Conservation (phyloP, 1,139 yeast species). For the Suhomyces choctaworum region DNA sequence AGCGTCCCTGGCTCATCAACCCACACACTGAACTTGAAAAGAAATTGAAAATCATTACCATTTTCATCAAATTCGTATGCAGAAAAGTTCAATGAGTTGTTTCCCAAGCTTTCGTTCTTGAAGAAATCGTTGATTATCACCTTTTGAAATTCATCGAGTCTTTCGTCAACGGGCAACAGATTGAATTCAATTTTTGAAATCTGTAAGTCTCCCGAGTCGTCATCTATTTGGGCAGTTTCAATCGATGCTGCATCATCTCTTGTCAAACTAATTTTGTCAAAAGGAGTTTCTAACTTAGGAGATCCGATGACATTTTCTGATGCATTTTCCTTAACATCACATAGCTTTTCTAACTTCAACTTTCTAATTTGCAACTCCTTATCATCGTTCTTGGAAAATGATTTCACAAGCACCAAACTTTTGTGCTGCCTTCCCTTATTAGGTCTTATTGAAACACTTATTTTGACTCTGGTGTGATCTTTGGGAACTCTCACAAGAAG, state of each 20-base stretch:
- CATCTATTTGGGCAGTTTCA: slow-evolving; percentile 4
- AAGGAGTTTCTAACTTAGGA: neutral
- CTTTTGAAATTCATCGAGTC: slow-evolving; percentile 22
- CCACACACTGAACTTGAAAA: slow-evolving; percentile 36
- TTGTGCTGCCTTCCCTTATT: slow-evolving; percentile 11
- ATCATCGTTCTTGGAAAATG: slow-evolving; percentile 15
- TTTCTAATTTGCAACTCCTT: slow-evolving; percentile 13
- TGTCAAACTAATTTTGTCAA: neutral
- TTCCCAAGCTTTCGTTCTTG: slow-evolving; percentile 19
- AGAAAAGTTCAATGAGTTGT: slow-evolving; percentile 28
- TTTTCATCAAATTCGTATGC: slow-evolving; percentile 30
- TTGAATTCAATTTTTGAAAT: slow-evolving; percentile 31
- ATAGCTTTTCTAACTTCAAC: slow-evolving; percentile 1
- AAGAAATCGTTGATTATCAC: slow-evolving; percentile 36
- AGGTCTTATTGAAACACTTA: slow-evolving; percentile 28
- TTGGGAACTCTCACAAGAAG: slow-evolving; percentile 31
- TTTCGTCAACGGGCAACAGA: slow-evolving; percentile 29
- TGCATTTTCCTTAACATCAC: neutral
- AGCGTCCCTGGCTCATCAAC: slow-evolving; percentile 18
- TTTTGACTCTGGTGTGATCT: slow-evolving; percentile 24
- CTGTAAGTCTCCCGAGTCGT: slow-evolving; percentile 11
- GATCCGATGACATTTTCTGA: neutral
- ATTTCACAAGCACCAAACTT: slow-evolving; percentile 33
- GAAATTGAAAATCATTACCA: slow-evolving; percentile 20
- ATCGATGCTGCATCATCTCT: slow-evolving; percentile 3